Conservation (phyloP, 495 filamentous ascomycete genomes). For the Hyaloscypha hepaticicola region DNA sequence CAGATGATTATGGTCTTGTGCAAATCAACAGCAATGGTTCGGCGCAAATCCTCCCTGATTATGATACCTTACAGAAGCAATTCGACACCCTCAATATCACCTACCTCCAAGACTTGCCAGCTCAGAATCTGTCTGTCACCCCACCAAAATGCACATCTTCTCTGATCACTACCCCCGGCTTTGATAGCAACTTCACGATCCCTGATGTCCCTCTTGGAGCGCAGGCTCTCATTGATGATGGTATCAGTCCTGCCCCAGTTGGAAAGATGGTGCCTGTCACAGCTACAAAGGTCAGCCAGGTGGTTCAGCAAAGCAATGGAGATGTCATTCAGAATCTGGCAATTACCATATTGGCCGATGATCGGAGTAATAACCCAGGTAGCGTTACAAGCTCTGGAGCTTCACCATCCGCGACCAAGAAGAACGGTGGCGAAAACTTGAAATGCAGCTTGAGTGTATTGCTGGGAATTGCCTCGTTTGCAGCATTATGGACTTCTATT, state of each 20-base stretch:
- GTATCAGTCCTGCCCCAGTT: constrained; percentile 39
- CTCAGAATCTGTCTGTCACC: constrained; percentile 47
- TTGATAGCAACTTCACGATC: constrained; percentile 75
- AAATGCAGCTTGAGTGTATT: constrained; percentile 8
- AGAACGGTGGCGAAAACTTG: constrained; percentile 7
- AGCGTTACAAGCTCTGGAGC: constrained; percentile 25
- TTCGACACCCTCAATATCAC: constrained; percentile 71
- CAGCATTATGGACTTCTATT: not conserved
- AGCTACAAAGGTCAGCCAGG: constrained; percentile 48
- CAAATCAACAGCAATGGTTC: constrained; percentile 62
- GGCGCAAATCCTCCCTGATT: constrained; percentile 67
- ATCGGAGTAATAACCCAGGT: constrained; percentile 54
- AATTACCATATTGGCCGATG: constrained; percentile 50
- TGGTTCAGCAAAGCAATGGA: constrained; percentile 56
- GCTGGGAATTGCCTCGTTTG: constrained; percentile 7
- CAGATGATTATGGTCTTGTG: constrained; percentile 74
- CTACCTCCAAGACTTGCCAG: constrained; percentile 57
- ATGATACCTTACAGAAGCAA: constrained; percentile 69
- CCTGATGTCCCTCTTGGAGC: constrained; percentile 50
- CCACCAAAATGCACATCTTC: constrained; percentile 58
- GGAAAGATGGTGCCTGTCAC: constrained; percentile 61
- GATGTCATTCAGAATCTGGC: constrained; percentile 50
- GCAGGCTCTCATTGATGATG: constrained; percentile 53
- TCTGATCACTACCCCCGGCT: constrained; percentile 61
- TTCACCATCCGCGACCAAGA: constrained; percentile 25